Conservation (phyloP, 805 yeast genomes). For the Kazachstania psychrophila region DNA sequence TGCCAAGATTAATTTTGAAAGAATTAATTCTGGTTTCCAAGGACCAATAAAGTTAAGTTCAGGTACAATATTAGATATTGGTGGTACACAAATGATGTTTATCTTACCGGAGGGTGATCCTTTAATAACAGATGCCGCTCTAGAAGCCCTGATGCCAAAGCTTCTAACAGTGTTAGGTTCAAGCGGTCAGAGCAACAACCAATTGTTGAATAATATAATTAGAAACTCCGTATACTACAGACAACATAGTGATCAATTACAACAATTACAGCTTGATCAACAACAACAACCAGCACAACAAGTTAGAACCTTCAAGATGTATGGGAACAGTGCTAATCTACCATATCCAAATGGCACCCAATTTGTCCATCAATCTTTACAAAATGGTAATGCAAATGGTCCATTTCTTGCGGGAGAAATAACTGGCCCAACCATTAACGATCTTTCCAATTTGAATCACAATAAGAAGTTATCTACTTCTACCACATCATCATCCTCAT, state of each 20-base stretch:
- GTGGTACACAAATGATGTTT: slow-evolving; percentile 98
- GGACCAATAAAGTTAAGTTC: slow-evolving; percentile 54
- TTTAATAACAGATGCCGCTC: slow-evolving; percentile 37
- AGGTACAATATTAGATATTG: slow-evolving; percentile 89
- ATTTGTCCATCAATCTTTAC: slow-evolving; percentile 4
- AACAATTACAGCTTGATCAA: slow-evolving; percentile 6
- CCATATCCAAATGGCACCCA: slow-evolving; percentile 50
- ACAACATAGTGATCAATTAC: slow-evolving; percentile 9
- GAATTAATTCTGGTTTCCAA: slow-evolving; percentile 36
- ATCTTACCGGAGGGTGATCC: slow-evolving; percentile 89
- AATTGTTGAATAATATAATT: slow-evolving; percentile 18
- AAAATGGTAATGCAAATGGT: slow-evolving; percentile 2
- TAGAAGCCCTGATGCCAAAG: slow-evolving; percentile 30
- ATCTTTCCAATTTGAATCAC: slow-evolving; percentile 3
- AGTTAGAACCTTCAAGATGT: slow-evolving; percentile 28
- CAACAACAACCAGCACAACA: slow-evolving; percentile 16
- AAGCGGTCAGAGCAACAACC: slow-evolving; percentile 15
- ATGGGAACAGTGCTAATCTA: slow-evolving; percentile 15
- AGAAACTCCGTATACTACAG: slow-evolving; percentile 15
- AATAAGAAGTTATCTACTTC: slow-evolving; percentile 6
- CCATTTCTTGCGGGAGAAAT: slow-evolving; percentile 1
- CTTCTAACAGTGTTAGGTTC: slow-evolving; percentile 18
- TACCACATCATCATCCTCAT: slow-evolving; percentile 4
- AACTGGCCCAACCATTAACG: slow-evolving; percentile 7
- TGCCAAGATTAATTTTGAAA: slow-evolving; percentile 69